Evolutionary conservation across 148 eudicot species (phyloP), one percentile per base, ranked within the genome.

Genomic region (Amaranthus hypochondriacus): DNA sequence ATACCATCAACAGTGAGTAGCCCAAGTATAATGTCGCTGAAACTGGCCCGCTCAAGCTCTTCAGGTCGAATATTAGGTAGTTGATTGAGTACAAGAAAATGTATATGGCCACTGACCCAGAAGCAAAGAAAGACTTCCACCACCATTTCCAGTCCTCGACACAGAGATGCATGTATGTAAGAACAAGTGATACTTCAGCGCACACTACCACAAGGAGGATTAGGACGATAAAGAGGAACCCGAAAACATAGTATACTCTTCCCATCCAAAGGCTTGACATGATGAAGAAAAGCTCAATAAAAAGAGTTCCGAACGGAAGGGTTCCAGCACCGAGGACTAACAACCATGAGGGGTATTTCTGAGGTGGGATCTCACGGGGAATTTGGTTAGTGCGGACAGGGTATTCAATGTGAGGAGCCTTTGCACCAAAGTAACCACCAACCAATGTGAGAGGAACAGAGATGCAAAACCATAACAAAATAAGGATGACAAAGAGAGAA

Each of bases 181-280:
- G 84, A 55, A 90, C 92, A 44, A 88, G 82, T 1, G 96, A 88
- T 21, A 90, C 92, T 79, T 88, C 96, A 62, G 96, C 96, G 15
- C 92, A 90, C 8, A 90, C 96, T 6, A 87, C 91, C 56, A 91
- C 91, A 47, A 89, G 86, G 15, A 91, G 89, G 70, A 87, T 77
- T 78, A 91, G 6, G 12, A 91, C 93, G 39, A 91, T 72, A 77
- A 91, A 79, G 60, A 89, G 86, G 48, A 91, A 91, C 28, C 92
- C 93, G 18, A 91, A 91, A 42, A 91, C 93, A 66, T 91, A 91
- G 86, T 91, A 91, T 11, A 91, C 92, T 48, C 93, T 85, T 6
- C 93, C 93, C 96, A 91, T 91, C 92, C 93, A 91, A 56, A 91
- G 80, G 70, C 93, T 89, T 1, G 93, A 89, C 96, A 91, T 87